Evolutionary conservation across 2,329 filamentous ascomycete species (phyloP).

Genomic region (Cladosporium sp.): DNA sequence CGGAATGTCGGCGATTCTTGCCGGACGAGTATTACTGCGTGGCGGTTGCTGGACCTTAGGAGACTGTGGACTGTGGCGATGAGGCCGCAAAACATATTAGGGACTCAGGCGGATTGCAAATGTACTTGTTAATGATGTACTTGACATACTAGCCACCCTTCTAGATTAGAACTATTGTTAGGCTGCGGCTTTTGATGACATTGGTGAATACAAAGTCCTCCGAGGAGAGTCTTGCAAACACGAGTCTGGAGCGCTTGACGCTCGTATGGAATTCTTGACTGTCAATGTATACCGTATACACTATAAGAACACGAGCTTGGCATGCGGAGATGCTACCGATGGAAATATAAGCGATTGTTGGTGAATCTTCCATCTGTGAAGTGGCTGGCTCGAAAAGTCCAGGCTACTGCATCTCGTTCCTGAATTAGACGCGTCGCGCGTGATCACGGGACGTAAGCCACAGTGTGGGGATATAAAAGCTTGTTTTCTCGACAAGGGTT

Average conservation of each 20-base stretch:
- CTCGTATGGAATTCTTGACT: not conserved
- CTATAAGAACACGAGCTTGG: not conserved
- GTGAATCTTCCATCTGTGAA: not conserved
- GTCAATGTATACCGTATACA: not conserved
- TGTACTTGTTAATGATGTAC: too few relatives aligned
- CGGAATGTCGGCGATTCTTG: not conserved
- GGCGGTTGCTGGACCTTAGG: not conserved
- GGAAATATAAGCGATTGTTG: not conserved
- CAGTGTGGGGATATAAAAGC: not conserved
- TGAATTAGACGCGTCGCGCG: not conserved
- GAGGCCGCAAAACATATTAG: not conserved
- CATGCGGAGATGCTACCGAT: not conserved
- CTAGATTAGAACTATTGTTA: too few relatives aligned
- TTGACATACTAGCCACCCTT: too few relatives aligned
- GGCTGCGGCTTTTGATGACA: too few relatives aligned
- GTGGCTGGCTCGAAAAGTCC: not conserved
- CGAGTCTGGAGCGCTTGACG: not conserved
- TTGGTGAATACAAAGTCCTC: too few relatives aligned
- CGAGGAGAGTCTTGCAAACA: not conserved
- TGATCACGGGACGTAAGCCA: not conserved
- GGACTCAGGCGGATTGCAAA: not conserved
- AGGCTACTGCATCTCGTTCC: not conserved
- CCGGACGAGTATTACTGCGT: not conserved
- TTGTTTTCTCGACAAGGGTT: not conserved
- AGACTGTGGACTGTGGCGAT: not conserved